Conservation (phyloP, 192 early-diverging fungal genomes). For the Coemansia sp. region DNA sequence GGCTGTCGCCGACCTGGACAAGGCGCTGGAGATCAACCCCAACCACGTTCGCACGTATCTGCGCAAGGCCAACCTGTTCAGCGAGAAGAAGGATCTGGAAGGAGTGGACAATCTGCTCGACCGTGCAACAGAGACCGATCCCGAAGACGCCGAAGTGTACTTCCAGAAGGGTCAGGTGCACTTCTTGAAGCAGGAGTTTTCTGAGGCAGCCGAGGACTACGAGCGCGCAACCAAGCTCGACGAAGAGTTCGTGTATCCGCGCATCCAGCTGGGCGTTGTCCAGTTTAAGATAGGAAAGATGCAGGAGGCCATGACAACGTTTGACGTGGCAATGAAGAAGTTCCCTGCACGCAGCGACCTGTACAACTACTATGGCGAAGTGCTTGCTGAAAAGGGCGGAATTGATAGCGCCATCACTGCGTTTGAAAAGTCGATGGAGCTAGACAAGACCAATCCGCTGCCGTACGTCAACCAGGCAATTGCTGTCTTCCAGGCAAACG, state of each 20-base stretch:
- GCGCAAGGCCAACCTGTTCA: conserved; percentile 87
- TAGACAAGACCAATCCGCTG: conserved; percentile 81
- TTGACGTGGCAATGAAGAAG: conserved; percentile 73
- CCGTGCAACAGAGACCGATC: conserved; percentile 56
- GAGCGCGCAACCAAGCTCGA: conserved; percentile 76
- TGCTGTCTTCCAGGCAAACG: conserved; percentile 73
- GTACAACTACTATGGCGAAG: conserved; percentile 97
- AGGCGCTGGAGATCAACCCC: conserved; percentile 74
- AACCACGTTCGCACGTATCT: conserved; percentile 81
- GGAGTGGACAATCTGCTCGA: conserved; percentile 33
- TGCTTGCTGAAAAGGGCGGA: conserved; percentile 82
- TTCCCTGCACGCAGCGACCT: conserved; percentile 84
- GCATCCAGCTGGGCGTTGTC: conserved; percentile 94
- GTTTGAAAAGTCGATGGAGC: conserved; percentile 86
- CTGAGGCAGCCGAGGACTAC: conserved; percentile 82
- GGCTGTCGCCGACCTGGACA: conserved; percentile 75
- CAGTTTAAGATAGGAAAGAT: conserved; percentile 87
- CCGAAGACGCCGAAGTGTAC: conserved; percentile 83
- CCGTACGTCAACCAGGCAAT: conserved; percentile 98
- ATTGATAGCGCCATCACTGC: conserved; percentile 77
- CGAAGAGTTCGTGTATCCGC: conserved; percentile 77
- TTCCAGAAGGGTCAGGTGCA: conserved; percentile 71
- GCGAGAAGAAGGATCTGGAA: conserved; percentile 70
- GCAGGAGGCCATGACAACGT: conserved; percentile 70
- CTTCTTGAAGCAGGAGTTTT: conserved; percentile 82